Conservation (phyloP, 1,139 yeast species). For the Protomyces lactucae-debilis region DNA sequence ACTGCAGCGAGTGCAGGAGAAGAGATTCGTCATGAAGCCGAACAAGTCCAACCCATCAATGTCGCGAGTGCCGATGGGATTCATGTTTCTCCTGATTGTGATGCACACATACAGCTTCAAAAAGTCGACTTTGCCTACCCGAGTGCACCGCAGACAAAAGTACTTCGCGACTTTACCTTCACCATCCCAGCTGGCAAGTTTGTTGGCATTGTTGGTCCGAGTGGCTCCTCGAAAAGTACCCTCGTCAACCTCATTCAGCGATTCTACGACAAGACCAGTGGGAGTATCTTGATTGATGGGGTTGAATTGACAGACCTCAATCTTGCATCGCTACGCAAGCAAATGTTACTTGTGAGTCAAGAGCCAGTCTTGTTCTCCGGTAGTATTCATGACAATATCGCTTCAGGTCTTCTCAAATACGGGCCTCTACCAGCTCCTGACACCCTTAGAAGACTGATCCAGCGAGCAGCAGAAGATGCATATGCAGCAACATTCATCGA, state of each 20-base stretch:
- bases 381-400: constrained; percentile 57
- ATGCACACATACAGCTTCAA: constrained; percentile 37
- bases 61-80: background rate
- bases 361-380: constrained; percentile 65
- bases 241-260: constrained; percentile 51
- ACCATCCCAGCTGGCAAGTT: constrained; percentile 46
- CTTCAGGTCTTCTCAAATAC: constrained; percentile 54
- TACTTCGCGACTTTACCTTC: constrained; percentile 48
- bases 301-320: constrained; percentile 48
- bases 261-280: constrained; percentile 44
- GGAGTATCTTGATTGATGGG: constrained; percentile 42
- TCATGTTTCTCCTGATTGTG: background rate
- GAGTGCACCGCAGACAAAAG: constrained; percentile 46
- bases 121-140: constrained; percentile 34
- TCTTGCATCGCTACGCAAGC: constrained; percentile 48
- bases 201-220: constrained; percentile 64
- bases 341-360: constrained; percentile 63
- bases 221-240: constrained; percentile 81
- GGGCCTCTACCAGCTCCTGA: background rate
- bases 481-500: constrained; percentile 50
- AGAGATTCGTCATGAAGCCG: background rate
- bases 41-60: background rate
- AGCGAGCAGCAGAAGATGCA: constrained; percentile 45
- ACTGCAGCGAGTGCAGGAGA: constrained; percentile 5
- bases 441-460: constrained; percentile 44